Base-by-base conservation (phyloP, 208 protist species). In the Jaenimonas drosophilae region DNA sequence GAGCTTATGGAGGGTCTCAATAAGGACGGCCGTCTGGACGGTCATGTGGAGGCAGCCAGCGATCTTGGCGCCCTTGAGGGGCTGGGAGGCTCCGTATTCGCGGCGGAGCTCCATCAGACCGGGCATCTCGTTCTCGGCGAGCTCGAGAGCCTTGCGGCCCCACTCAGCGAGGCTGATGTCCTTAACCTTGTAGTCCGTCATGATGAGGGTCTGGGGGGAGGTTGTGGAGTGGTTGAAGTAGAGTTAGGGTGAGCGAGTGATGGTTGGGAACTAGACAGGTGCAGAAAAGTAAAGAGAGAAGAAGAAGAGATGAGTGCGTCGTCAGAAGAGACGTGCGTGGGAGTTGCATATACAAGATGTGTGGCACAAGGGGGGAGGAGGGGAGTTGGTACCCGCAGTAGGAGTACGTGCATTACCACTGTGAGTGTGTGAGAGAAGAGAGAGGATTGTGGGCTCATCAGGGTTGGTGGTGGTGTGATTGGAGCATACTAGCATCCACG, bases 41-140 rank as follows among this genome's bases (percentile, higher is more conserved):
- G 98, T 99, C 98, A 99, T 99, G 91, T 99, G 98, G 31, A 99
- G 88, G 68, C 94, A 99, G 25, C 98, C 98, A 16, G 94, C 87
- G 62, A 99, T 96, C 62, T 97, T 88, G 28, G 96, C 94, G 43
- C 97, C 97, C 24, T 94, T 85, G 16, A 99, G 82, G 29, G 96
- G 96, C 82, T 99, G 71, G 27, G 70, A 62, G 5, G 67, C 23
- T 36, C 88, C 91, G 49, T 83, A 94, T 63, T 96, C 87, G 34
- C 67, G 65, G 63, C 96, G 87, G 23, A 95, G 69, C 51, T 96
- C 73, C 97, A 99, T 99, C 27, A 99, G 86, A 43, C 98, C 98
- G 42, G 98, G 98, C 98, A 99, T 99, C 82, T 99, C 98, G 64
- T 98, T 85, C 80, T 99, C 97, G 20, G 97, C 97, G 24, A 99